Percentiles rank a stretch among this genome's conserved stretches.
Evolutionary conservation across 108 stramenopile species (phyloP).

Genomic region (Pseudonitzschia multiseries): DNA sequence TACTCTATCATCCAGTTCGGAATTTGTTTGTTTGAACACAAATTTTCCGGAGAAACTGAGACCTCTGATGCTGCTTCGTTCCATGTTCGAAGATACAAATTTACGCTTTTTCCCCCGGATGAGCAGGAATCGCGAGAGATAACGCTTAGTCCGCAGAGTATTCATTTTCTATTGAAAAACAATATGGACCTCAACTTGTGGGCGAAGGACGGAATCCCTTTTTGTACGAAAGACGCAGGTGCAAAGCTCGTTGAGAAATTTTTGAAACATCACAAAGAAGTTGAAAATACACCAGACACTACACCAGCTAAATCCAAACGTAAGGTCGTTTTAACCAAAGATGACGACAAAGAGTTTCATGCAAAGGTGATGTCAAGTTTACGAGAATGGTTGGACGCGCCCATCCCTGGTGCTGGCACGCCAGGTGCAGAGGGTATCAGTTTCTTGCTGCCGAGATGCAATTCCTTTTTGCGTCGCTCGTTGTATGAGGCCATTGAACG

Average conservation of each 20-base stretch:
- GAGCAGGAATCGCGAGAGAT: constrained; percentile 49
- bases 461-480: constrained; percentile 76
- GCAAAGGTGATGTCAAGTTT: constrained; percentile 67
- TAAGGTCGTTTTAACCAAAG: constrained; percentile 27
- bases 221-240: constrained; percentile 41
- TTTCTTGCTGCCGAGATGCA: constrained; percentile 67
- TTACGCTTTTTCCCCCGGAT: constrained; percentile 67
- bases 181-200: constrained; percentile 70
- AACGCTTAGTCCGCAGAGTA: constrained; percentile 58
- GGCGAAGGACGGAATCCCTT: constrained; percentile 66
- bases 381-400: constrained; percentile 83
- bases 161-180: constrained; percentile 66
- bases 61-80: constrained; percentile 25
- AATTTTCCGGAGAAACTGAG: background rate
- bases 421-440: constrained; percentile 47
- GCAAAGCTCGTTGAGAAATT: constrained; percentile 37
- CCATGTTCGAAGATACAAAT: constrained; percentile 59
- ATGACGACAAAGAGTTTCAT: constrained; percentile 31
- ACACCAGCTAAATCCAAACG: constrained; percentile 21
- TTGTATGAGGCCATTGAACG: constrained; percentile 75
- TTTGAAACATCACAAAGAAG: constrained; percentile 29
- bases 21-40: constrained; percentile 66
- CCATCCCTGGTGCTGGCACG: constrained; percentile 25
- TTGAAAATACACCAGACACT: constrained; percentile 1
- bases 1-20: constrained; percentile 81